Evolutionary conservation across 202 grass and related monocot species (phyloP).

Genomic region (Saccharum hybrid): DNA sequence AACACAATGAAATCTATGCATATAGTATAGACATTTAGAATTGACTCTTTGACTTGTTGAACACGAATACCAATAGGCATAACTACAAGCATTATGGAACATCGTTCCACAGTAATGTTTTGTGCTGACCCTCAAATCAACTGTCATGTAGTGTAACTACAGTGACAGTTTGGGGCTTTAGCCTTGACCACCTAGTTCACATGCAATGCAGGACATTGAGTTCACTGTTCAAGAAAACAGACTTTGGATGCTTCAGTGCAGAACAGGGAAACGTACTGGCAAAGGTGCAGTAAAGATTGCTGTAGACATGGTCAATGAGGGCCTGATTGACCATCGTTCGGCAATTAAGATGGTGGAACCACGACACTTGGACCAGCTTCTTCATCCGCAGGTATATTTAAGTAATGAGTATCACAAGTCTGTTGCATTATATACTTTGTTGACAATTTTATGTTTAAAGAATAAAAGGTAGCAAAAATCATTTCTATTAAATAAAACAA

Average conservation of each 20-base stretch:
- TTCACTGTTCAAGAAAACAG: constrained; percentile 83
- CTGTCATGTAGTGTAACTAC: neutral
- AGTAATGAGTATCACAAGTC: neutral
- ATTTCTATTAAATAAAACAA: neutral
- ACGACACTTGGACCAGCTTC: constrained; percentile 77
- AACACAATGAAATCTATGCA: neutral
- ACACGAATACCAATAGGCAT: neutral
- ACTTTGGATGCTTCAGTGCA: constrained; percentile 86
- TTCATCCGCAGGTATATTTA: constrained; percentile 72
- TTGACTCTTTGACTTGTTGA: too few relatives aligned
- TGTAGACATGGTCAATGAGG: constrained; percentile 75
- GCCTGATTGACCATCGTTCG: constrained; percentile 49
- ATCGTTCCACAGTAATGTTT: neutral
- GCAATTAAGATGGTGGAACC: constrained; percentile 87
- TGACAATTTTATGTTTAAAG: neutral
- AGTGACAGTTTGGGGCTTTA: neutral
- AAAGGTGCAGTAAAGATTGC: constrained; percentile 73
- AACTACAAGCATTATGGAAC: neutral
- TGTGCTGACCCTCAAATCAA: neutral
- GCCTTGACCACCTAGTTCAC: neutral
- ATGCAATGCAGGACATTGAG: constrained; percentile 65
- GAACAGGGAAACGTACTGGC: constrained; percentile 67
- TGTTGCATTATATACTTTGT: neutral
- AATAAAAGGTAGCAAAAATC: neutral
- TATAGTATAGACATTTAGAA: neutral